phyloP scores from a whole-genome alignment of 2,329 filamentous ascomycete species.

The Paraphaeosphaeria minitans region DNA sequence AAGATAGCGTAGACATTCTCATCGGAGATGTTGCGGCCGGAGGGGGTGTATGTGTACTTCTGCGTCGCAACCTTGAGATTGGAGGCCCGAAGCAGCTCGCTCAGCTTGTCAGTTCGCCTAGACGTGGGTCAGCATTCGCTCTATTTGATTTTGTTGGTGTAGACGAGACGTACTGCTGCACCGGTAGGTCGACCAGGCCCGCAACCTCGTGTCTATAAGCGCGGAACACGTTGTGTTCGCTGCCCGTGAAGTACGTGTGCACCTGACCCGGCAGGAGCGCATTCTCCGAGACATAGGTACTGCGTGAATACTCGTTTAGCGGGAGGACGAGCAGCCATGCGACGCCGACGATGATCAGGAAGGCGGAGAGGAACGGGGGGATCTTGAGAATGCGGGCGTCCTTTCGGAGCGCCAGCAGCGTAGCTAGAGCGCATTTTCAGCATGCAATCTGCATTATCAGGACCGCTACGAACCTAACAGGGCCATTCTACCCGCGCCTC shows the following conservation, averaged over 20 bases:
- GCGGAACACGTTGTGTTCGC: constrained; percentile 91
- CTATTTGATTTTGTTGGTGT: neutral
- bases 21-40: constrained; percentile 73
- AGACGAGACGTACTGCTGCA: constrained; percentile 41
- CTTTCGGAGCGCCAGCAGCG: constrained; percentile 72
- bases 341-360: constrained; percentile 84
- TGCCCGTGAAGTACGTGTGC: constrained; percentile 95
- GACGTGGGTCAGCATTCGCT: constrained; percentile 45
- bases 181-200: constrained; percentile 55
- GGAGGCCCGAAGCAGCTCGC: constrained; percentile 74
- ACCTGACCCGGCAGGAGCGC: constrained; percentile 94
- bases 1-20: constrained; percentile 94
- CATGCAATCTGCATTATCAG: neutral
- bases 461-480: constrained; percentile 38
- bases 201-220: constrained; percentile 87
- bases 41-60: constrained; percentile 82
- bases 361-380: constrained; percentile 83
- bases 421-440: constrained; percentile 46
- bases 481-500: constrained; percentile 35
- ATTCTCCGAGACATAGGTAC: constrained; percentile 97
- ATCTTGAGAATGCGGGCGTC: constrained; percentile 82
- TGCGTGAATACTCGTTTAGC: constrained; percentile 85
- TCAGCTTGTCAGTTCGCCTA: constrained; percentile 69
- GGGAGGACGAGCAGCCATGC: constrained; percentile 90
- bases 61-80: constrained; percentile 89